Percentiles rank a stretch among this genome's conserved stretches.
phyloP scores from a whole-genome alignment of 2,329 filamentous ascomycete species.

The Diaporthe eres region DNA sequence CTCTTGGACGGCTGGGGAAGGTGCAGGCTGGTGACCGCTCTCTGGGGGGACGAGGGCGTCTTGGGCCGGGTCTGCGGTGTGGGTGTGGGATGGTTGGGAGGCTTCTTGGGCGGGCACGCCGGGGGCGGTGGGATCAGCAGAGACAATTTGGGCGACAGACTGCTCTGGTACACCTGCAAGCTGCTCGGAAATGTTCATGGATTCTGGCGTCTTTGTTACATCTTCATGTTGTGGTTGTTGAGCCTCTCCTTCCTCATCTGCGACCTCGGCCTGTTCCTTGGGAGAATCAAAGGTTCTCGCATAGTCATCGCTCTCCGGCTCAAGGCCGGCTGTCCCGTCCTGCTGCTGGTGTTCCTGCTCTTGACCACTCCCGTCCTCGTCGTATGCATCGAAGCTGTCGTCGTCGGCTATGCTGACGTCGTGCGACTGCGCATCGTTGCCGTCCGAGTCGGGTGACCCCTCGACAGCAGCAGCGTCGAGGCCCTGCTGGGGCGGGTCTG shows the following conservation, averaged over 20 bases:
- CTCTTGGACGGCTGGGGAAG: conserved; percentile 35
- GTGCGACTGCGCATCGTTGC: conserved; percentile 50
- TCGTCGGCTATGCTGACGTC: conserved; percentile 58
- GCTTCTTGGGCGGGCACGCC: conserved; percentile 37
- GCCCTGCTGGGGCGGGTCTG: conserved; percentile 41
- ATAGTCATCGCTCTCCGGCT: conserved; percentile 61
- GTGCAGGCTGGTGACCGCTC: conserved; percentile 22
- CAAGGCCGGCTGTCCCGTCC: conserved; percentile 44
- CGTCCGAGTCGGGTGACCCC: conserved; percentile 37
- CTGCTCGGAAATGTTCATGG: conserved; percentile 57
- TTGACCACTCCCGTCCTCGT: conserved; percentile 52
- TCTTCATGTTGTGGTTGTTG: conserved; percentile 52
- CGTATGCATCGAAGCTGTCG: conserved; percentile 63
- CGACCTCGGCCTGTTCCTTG: conserved; percentile 49
- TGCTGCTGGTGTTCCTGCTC: conserved; percentile 47
- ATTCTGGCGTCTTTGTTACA: conserved; percentile 63
- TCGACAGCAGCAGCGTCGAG: conserved; percentile 52
- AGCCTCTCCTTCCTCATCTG: conserved; percentile 52
- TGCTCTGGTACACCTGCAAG: conserved; percentile 52
- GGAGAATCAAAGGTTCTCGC: conserved; percentile 67
- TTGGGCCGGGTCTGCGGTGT: conserved; percentile 32
- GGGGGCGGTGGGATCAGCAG: conserved; percentile 45
- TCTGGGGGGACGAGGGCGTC: conserved; percentile 36
- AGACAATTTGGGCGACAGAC: conserved; percentile 48
- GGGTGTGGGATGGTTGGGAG: conserved; percentile 32